A percentile compares a stretch with the other conserved stretches of the same genome.
These are phyloP conservation scores for Camelina sativa DNA, from an alignment of 345 rosid genomes.

Conservation along the genomic window DNA sequence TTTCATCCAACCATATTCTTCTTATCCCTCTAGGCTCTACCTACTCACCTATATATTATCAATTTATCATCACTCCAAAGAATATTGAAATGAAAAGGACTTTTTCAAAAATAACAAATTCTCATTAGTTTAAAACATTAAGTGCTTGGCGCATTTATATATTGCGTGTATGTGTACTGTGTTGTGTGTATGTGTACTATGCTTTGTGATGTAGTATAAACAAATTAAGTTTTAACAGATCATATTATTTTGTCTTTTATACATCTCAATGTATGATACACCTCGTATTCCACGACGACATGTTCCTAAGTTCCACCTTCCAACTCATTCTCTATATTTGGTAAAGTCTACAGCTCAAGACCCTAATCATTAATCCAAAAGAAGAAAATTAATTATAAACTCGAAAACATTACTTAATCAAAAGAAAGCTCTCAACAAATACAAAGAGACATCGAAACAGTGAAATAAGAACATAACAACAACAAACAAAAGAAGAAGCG, in stretches of 20 bases:
- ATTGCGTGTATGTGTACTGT: too few relatives aligned
- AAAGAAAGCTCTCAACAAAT: constrained; percentile 22
- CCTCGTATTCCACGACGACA: constrained; percentile 33
- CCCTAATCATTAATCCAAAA: constrained; percentile 33
- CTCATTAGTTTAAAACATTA: not conserved
- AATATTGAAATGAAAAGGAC: not conserved
- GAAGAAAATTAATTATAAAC: not conserved
- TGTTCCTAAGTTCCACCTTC: constrained; percentile 33
- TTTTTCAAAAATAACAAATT: not conserved
- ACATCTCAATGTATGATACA: constrained; percentile 16
- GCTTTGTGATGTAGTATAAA: not conserved
- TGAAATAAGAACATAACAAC: constrained; percentile 16
- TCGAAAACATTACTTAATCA: constrained; percentile 27
- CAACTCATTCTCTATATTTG: constrained; percentile 35
- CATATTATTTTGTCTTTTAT: constrained; percentile 23
- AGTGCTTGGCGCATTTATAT: not conserved
- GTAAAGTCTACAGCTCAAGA: constrained; percentile 31
- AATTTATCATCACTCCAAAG: not conserved
- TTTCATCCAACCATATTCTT: not conserved
- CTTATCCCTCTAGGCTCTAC: not conserved
- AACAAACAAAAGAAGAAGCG: not conserved
- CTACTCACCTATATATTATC: not conserved
- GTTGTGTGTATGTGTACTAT: not conserved
- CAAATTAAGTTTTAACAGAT: constrained; percentile 19
- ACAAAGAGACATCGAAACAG: constrained; percentile 2